Evolutionary conservation across 345 rosid species (phyloP).

Genomic region (Isatis tinctoria): DNA sequence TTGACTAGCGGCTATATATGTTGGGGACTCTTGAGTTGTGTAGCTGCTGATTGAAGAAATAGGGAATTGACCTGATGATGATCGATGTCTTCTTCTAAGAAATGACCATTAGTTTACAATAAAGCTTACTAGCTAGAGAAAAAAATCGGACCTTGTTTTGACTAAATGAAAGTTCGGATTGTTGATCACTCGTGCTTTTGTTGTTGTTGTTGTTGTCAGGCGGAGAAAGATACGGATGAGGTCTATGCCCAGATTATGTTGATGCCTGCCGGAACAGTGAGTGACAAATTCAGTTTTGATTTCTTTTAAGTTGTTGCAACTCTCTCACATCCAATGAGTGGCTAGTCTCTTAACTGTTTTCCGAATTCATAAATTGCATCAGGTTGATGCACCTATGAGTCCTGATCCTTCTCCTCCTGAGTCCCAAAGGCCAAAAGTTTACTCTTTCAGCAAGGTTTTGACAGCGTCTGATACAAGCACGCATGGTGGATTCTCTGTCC

Average conservation of each 20-base stretch:
- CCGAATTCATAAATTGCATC: slow-evolving; percentile 31
- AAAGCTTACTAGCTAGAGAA: not conserved
- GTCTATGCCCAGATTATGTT: slow-evolving; percentile 91
- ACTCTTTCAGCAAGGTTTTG: slow-evolving; percentile 80
- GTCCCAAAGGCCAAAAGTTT: slow-evolving; percentile 44
- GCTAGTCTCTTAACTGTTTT: not conserved
- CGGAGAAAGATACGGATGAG: slow-evolving; percentile 95
- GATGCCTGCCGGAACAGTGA: slow-evolving; percentile 61
- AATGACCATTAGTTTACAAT: not conserved
- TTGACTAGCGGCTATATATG: too few species aligned
- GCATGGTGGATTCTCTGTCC: slow-evolving; percentile 94
- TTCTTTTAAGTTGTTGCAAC: not conserved
- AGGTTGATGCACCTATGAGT: slow-evolving; percentile 47
- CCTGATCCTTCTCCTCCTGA: slow-evolving; percentile 49
- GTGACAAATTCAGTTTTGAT: slow-evolving; percentile 13
- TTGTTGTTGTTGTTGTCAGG: slow-evolving; percentile 39
- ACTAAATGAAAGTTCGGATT: not conserved
- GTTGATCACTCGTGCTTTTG: not conserved
- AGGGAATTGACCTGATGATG: not conserved
- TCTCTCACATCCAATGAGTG: not conserved
- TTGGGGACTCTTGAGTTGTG: too few species aligned
- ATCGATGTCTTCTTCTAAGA: not conserved
- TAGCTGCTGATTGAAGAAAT: too few species aligned
- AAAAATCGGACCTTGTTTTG: not conserved
- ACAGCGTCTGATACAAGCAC: slow-evolving; percentile 99